Evolutionary conservation across 345 rosid genomes (phyloP), one percentile per base, ranked within the genome.

Genomic region (Eucalyptus cloeziana): DNA sequence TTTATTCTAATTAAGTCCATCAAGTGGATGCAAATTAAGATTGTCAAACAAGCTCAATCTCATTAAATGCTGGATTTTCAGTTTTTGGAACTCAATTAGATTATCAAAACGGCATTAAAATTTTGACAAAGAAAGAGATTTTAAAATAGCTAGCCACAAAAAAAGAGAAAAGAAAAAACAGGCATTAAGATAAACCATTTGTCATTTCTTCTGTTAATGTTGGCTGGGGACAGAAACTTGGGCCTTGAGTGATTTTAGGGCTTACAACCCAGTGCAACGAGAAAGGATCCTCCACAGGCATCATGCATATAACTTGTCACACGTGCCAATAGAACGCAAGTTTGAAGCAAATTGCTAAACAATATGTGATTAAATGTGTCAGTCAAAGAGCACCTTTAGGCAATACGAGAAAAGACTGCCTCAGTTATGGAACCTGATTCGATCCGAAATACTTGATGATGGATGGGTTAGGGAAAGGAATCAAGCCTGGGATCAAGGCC

Each of bases 111-210:
- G 27, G 60, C 27, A 22, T 54, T 22, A 54, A 54, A 54, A 54
- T 22, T 51, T 51, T 51, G 54, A 51, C 54, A 51, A 51, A 51
- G 1, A 51, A 51, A 51, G 54, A 51, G 22, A 51, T 51, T 17
- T 51, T 3, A 51, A 50, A 51, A 16, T 51, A 21, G 11, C 60
- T 19, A 54, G 25, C 25, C 5, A 0, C 2, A 0, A 54, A 17
- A 21, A 3, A 54, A 1, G 3, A 21, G 0, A 8, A 2, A 54
- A 21, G 25, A 21, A 54, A 2, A 54, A 21, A 8, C 11, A 22
- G 60, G 27, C 60, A 10, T 54, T 22, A 54, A 54, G 60, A 54
- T 54, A 54, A 30, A 30, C 71, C 10, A 62, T 62, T 62, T 62
- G 71, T 30, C 71, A 62, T 30, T 13, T 62, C 33, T 62, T 62